Base-by-base conservation (phyloP, 2,329 filamentous ascomycete genomes). In the Coniella vitis region DNA sequence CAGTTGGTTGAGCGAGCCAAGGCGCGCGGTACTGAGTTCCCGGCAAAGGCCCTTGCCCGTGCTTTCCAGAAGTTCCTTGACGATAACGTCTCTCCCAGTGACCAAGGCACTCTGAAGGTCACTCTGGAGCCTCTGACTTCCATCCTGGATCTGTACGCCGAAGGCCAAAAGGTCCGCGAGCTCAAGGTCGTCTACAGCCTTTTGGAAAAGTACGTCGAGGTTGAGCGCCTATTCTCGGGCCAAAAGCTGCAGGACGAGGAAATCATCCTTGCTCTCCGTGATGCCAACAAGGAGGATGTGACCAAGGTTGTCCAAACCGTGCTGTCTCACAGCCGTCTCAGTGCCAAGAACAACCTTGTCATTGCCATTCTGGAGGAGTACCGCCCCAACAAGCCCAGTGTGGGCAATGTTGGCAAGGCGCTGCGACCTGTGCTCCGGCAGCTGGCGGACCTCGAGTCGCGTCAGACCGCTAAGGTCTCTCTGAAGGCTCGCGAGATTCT, bases 401-500 rank as follows among this genome's bases (percentile, higher is more conserved):
- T 86, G 52, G 89, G 89, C 61, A 94, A 93, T 61, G 83, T 97
- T 48, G 84, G 79, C 65, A 95, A 94, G 68, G 82, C 90, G 68
- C 84, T 98, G 67, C 86, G 90, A 59, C 80, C 84, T 3, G 78
- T 86, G 16, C 79, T 98, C 21, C 86, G 86, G 63, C 86, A 86
- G 68, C 76, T 98, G 57, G 90, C 93, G 1, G 93, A 98, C 65
- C 81, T 98, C 13, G 89, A 95, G 69, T 90, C 87, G 71, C 71
- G 82, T 73, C 63, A 78, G 44, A 93, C 91, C 10, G 88, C 91
- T 57, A 98, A 97, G 82, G 91, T 98, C 37, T 89, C 91, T 0
- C 79, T 98, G 57, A 98, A 98, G 77, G 91, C 93, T 39, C 87
- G 93, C 64, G 93, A 98, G 72, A 85, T 97, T 45, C 84, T 98